Evolutionary conservation across 495 filamentous ascomycete genomes (phyloP), one percentile per base, ranked within the genome.

Genomic region (Hamigera avellanea): DNA sequence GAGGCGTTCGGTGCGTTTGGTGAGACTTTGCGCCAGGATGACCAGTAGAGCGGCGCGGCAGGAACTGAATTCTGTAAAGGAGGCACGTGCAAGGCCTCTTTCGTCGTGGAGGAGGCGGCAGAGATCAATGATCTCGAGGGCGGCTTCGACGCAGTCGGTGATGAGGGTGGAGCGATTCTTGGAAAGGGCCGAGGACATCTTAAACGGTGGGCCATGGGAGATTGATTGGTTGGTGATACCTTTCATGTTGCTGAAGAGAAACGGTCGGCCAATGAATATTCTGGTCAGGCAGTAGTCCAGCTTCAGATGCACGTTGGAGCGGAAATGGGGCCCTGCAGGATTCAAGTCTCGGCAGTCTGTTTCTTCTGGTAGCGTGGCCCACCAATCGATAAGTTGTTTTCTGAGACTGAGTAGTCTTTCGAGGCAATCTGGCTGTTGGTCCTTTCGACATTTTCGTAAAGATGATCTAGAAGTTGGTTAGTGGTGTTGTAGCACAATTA

Each of bases 1-100:
- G 5, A 69, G 57, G 9, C 62, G 52, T 36, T 69, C 66, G 0
- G 64, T 69, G 12, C 62, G 59, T 37, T 68, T 64, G 2, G 61
- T 61, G n/a, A 71, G 41, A 12, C 63, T 63, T 32, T 71, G 64
- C 0, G 67, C 64, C 1, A 69, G 43, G 12, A 71, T 65, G 5
- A 70, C 66, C 2, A 71, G 48, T 1, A 71, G 55, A 1, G 67
- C 66, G 7, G 66, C 67, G 31, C 67, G 64, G 32, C 66, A 70
- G 2, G 64, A 69, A 32, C 64, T 71, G 41, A 69, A 71, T 30
- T 71, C 67, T 0, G 64, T 67, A 40, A 70, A 71, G 0, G 64
- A 69, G 3, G 67, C 66, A 25, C 66, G 62, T 10, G 67, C 67
- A 26, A 71, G 62, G 8, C 67, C 67, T 3, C 56, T 54, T 30